Conservation (phyloP, 495 filamentous ascomycete species). For the Mytilinidion resinicola region DNA sequence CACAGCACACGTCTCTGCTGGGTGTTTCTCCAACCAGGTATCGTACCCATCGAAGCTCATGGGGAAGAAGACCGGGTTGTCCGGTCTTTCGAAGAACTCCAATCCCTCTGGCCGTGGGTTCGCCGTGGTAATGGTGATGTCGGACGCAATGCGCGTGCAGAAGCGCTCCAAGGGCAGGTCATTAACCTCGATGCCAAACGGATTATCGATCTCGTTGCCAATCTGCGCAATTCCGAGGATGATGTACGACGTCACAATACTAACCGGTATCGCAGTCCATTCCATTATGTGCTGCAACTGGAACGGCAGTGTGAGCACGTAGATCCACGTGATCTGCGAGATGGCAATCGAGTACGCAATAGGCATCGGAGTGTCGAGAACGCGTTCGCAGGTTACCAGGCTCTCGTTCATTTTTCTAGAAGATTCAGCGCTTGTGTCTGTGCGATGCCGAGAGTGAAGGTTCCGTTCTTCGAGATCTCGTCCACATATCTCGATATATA, state of each 20-base stretch:
- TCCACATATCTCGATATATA: slow-evolving; percentile 5
- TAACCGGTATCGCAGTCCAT: slow-evolving; percentile 76
- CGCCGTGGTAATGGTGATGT: slow-evolving; percentile 61
- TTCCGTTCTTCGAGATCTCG: slow-evolving; percentile 39
- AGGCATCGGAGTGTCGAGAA: slow-evolving; percentile 75
- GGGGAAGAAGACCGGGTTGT: too few species aligned
- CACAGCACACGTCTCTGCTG: too few species aligned
- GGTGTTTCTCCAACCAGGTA: too few species aligned
- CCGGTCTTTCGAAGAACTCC: too few species aligned
- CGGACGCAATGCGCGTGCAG: slow-evolving; percentile 62
- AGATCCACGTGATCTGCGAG: slow-evolving; percentile 79
- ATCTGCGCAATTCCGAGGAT: slow-evolving; percentile 59
- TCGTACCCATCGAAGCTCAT: too few species aligned
- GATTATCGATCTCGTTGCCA: slow-evolving; percentile 85
- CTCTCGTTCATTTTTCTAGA: slow-evolving; percentile 56
- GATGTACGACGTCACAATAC: slow-evolving; percentile 68
- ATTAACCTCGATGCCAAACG: slow-evolving; percentile 80
- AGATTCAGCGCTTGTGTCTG: slow-evolving; percentile 16
- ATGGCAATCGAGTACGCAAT: slow-evolving; percentile 79
- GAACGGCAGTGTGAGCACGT: slow-evolving; percentile 74
- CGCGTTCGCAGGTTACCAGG: slow-evolving; percentile 64
- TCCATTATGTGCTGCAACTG: slow-evolving; percentile 56
- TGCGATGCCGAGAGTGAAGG: slow-evolving; percentile 40
- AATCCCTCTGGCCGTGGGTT: too few species aligned
- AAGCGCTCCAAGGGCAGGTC: slow-evolving; percentile 72